Percentiles rank a stretch among this genome's conserved stretches.
These are phyloP conservation scores for Fusarium albosuccineum DNA, from an alignment of 2,329 filamentous ascomycete species.

Conservation along the genomic window DNA sequence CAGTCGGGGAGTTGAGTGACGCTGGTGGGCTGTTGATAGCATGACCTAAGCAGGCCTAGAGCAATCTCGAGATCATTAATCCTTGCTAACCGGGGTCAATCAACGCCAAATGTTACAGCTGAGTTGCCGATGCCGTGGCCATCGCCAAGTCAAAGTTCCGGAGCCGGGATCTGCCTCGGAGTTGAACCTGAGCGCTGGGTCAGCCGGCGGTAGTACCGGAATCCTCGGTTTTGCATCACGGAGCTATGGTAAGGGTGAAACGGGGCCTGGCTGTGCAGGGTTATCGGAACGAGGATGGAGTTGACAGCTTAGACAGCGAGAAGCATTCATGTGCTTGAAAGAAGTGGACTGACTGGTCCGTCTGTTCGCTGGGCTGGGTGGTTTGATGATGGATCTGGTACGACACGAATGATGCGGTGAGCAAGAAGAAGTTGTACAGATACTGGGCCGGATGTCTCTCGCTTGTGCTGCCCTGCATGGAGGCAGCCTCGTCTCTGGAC, in stretches of 20 bases:
- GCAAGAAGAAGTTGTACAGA: not conserved
- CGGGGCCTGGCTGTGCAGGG: slow-evolving; percentile 4
- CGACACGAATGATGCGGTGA: slow-evolving; percentile 37
- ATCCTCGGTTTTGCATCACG: not conserved
- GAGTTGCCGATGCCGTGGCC: no score
- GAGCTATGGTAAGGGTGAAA: not conserved
- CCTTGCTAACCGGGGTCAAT: no score
- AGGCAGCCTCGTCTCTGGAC: not conserved
- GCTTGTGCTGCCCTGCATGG: slow-evolving; percentile 35
- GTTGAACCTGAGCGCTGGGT: slow-evolving; percentile 9
- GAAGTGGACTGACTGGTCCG: slow-evolving; percentile 20
- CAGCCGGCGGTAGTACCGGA: slow-evolving; percentile 6
- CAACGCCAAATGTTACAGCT: no score
- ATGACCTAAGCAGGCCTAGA: no score
- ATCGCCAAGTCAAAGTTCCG: no score
- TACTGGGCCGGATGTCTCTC: slow-evolving; percentile 22
- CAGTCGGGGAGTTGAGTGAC: no score
- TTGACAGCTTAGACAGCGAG: slow-evolving; percentile 23
- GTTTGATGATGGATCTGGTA: slow-evolving; percentile 26
- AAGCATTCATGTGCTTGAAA: slow-evolving; percentile 28
- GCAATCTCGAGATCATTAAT: no score
- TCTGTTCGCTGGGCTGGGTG: not conserved
- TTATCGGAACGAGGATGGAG: not conserved
- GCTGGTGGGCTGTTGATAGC: no score
- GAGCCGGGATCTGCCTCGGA: not conserved